Percentiles rank a stretch among this genome's conserved stretches.
phyloP scores from a whole-genome alignment of 1,139 yeast species.

The Spathaspora sp. region DNA sequence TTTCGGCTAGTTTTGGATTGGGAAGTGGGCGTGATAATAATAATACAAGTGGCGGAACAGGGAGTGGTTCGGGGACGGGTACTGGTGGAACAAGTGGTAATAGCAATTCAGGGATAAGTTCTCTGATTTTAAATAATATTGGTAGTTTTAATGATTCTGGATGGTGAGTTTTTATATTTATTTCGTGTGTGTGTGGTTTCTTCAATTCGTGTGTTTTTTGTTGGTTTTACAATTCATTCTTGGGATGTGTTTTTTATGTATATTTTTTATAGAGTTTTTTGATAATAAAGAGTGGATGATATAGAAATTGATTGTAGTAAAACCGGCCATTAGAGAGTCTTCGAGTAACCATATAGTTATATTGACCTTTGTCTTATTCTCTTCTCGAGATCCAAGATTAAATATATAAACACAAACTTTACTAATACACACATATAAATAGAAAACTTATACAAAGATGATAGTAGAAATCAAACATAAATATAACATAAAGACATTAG shows the following conservation, averaged over 20 bases:
- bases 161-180: conserved; percentile 7
- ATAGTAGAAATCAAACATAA: no score
- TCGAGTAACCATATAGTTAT: no score
- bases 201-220: background rate
- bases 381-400: no score
- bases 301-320: background rate
- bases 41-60: background rate
- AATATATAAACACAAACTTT: no score
- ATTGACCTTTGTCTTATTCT: no score
- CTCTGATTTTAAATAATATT: conserved; percentile 9
- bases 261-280: background rate
- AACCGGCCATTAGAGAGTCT: no score
- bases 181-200: background rate
- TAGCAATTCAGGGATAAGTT: background rate
- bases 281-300: background rate
- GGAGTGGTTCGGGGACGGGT: background rate
- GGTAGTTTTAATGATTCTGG: conserved; percentile 11
- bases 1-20: conserved; percentile 6
- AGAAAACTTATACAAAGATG: no score
- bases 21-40: conserved; percentile 2
- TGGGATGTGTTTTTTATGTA: background rate
- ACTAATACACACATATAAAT: no score
- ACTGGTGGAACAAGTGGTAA: conserved; percentile 1
- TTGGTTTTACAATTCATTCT: background rate
- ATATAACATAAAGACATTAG: no score